Evolutionary conservation across 306 rosid genomes (phyloP).

Genomic region (Corylus americana): DNA sequence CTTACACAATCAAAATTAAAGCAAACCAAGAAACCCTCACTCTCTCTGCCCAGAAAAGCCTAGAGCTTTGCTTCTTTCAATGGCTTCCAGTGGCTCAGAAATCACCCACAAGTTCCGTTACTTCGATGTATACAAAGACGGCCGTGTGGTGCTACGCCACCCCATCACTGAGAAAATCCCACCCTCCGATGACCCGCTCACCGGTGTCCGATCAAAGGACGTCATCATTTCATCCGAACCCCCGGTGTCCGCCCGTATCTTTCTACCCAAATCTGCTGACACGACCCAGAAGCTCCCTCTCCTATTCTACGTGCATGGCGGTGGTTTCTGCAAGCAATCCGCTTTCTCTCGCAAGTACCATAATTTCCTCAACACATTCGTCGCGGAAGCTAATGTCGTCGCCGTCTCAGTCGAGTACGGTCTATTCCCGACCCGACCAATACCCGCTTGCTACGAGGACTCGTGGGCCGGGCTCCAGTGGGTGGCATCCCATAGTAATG

Average conservation of each 20-base stretch:
- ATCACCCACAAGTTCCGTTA: not conserved
- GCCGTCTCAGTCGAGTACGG: conserved; percentile 9
- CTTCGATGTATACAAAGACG: conserved; percentile 4
- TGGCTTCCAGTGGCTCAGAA: not conserved
- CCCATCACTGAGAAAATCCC: not conserved
- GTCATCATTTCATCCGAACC: conserved; percentile 11
- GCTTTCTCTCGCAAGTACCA: not conserved
- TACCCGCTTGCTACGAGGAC: conserved; percentile 12
- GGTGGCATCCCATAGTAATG: not conserved
- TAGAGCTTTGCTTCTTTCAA: not conserved
- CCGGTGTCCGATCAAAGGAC: conserved; percentile 8
- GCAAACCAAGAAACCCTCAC: too few species aligned
- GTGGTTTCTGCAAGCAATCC: conserved; percentile 4
- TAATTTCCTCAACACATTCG: not conserved
- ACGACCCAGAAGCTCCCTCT: not conserved
- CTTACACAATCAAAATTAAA: not conserved
- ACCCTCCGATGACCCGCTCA: conserved; percentile 7
- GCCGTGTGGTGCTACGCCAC: not conserved
- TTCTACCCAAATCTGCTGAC: not conserved
- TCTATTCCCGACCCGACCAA: not conserved
- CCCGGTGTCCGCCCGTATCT: not conserved
- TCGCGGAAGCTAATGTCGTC: not conserved
- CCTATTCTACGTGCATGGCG: not conserved
- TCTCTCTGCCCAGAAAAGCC: not conserved
- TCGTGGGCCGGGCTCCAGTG: not conserved